Evolutionary conservation across 164 flowering plant species (phyloP), one percentile per base, ranked within the genome.

Genomic region (Tetracentron sinense): DNA sequence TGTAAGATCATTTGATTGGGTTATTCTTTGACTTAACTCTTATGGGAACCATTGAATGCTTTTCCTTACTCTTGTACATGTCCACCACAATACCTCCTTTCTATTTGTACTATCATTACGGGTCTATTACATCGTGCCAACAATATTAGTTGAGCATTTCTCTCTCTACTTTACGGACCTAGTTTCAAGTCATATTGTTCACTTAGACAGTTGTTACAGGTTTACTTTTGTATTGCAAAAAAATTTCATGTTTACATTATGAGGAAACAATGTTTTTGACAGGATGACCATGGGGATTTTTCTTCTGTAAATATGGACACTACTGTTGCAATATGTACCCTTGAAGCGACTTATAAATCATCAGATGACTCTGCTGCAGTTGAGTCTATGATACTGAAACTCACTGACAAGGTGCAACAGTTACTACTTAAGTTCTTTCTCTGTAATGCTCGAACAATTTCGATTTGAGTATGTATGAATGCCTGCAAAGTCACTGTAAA

Each of bases 251-350:
- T 56, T 47, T n/a, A 7, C 19, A 48, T 71, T 58, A 66, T 27
- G 15, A 35, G 25, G 47, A 25, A 26, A 16, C n/a, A 29, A 22
- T 15, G 44, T 58, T 35, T 47, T 66, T 71, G 23, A 66, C 85
- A 94, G 97, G 99, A 90, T 83, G 97, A 92, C 73, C 83, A 88
- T 72, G 97, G 97, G 22, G 99, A 95, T 55, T 82, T 94, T 71
- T 92, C 97, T 52, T 80, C 99, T 0, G 99, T 92, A 54, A 95
- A 88, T 73, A 95, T 95, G 99, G 97, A 95, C 70, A 95, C 99
- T 46, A 96, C 97, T 70, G 94, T 92, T 54, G 99, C 99, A 14
- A 95, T 95, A 51, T 92, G 99, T 50, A 95, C 99, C 46, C 97
- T 95, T 69, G 99, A 95, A 82, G 90, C 96, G 61, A 92, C 99